Evolutionary conservation across 169 alveolate species (phyloP).

Genomic region (Eimeria sp.): DNA sequence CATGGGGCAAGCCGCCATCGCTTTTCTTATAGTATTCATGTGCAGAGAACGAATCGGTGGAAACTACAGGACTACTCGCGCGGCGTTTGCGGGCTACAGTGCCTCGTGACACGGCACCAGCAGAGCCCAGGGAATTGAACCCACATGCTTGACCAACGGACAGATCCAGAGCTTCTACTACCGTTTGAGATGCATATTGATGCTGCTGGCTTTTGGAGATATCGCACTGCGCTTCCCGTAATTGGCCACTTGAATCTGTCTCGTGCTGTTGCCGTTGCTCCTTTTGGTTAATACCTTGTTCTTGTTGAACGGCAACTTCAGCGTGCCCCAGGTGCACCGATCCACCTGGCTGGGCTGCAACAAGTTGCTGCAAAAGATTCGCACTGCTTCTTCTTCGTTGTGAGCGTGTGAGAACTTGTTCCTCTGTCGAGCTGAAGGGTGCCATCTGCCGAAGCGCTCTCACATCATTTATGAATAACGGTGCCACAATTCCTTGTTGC

Average conservation of each 20-base stretch:
- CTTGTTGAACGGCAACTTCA: slow-evolving; percentile 6
- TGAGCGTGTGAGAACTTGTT: slow-evolving; percentile 71
- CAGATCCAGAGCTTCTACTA: slow-evolving; percentile 1
- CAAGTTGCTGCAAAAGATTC: slow-evolving; percentile 61
- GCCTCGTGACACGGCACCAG: slow-evolving; percentile 22
- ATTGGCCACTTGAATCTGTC: background rate
- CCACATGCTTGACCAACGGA: background rate
- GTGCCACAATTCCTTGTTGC: slow-evolving; percentile 31
- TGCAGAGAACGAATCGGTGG: slow-evolving; percentile 17
- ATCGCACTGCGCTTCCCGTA: background rate
- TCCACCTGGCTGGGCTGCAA: slow-evolving; percentile 34
- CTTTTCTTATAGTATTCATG: background rate
- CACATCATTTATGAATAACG: slow-evolving; percentile 52
- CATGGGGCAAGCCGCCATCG: background rate
- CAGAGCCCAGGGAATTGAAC: background rate
- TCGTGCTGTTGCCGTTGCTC: slow-evolving; percentile 19
- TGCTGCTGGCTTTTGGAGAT: slow-evolving; percentile 16
- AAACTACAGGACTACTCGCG: slow-evolving; percentile 56
- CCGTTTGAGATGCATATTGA: background rate
- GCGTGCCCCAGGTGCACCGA: background rate
- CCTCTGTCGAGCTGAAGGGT: slow-evolving; percentile 75
- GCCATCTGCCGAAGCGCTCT: slow-evolving; percentile 75
- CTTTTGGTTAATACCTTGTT: background rate
- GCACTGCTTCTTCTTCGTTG: slow-evolving; percentile 73
- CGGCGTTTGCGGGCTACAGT: slow-evolving; percentile 69